phyloP scores from a whole-genome alignment of 129 eudicot species.

The Logfia minima region DNA sequence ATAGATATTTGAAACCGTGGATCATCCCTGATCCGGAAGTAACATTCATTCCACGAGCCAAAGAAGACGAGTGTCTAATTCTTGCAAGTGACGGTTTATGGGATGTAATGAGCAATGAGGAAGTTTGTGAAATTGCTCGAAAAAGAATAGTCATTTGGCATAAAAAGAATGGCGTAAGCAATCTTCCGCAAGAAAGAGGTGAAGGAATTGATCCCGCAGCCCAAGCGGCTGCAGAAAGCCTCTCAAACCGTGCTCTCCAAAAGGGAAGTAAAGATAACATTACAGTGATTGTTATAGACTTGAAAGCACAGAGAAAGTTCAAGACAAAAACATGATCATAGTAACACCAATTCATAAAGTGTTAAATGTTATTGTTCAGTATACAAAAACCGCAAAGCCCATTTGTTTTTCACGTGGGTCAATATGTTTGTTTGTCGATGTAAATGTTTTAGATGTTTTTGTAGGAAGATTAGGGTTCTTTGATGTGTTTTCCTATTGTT shows the following conservation, averaged over 20 bases:
- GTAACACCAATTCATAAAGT: slow-evolving; percentile 30
- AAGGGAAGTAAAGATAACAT: slow-evolving; percentile 90
- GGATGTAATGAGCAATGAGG: slow-evolving; percentile 88
- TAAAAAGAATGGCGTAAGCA: slow-evolving; percentile 55
- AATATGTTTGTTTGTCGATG: slow-evolving; percentile 30
- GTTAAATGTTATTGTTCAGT: slow-evolving; percentile 30
- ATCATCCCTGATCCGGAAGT: slow-evolving; percentile 89
- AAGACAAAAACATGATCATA: slow-evolving; percentile 49
- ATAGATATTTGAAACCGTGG: slow-evolving; percentile 79
- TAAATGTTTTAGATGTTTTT: slow-evolving; percentile 42
- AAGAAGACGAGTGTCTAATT: slow-evolving; percentile 72
- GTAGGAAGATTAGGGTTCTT: slow-evolving; percentile 39
- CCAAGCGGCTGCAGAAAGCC: slow-evolving; percentile 77
- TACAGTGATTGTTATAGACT: slow-evolving; percentile 69
- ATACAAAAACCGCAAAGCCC: slow-evolving; percentile 30
- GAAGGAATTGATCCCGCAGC: slow-evolving; percentile 75
- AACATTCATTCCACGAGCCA: slow-evolving; percentile 64
- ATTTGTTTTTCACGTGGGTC: slow-evolving; percentile 46
- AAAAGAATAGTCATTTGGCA: slow-evolving; percentile 78
- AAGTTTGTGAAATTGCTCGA: slow-evolving; percentile 71
- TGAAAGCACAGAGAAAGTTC: slow-evolving; percentile 72
- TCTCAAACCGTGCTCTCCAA: slow-evolving; percentile 71
- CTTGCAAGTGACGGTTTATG: slow-evolving; percentile 88
- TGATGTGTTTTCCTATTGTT: slow-evolving; percentile 33
- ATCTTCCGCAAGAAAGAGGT: slow-evolving; percentile 52